Evolutionary conservation across 768 basidiomycete genomes (phyloP).

Genomic region (Amylocystis lapponica): DNA sequence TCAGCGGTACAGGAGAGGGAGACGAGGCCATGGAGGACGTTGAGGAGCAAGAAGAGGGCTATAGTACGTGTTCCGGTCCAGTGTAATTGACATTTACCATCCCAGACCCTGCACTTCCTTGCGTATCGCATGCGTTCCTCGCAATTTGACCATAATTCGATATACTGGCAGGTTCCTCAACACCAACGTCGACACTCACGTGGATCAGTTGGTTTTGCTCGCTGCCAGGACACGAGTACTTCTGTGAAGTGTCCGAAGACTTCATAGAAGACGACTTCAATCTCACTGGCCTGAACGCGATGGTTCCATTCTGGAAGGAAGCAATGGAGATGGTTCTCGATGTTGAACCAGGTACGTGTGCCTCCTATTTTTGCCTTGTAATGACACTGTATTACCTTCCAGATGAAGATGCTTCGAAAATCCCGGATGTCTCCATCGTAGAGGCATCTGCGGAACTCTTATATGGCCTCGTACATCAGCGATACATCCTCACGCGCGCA

Average conservation of each 20-base stretch:
- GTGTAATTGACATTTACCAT: slow-evolving; percentile 3
- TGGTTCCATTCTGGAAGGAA: slow-evolving; percentile 99
- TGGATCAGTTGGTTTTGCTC: slow-evolving; percentile 98
- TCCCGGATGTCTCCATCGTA: slow-evolving; percentile 97
- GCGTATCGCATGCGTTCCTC: slow-evolving; percentile 1
- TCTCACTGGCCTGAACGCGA: slow-evolving; percentile 87
- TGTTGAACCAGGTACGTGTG: slow-evolving; percentile 87
- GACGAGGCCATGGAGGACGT: slow-evolving; percentile 77
- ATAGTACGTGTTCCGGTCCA: slow-evolving; percentile 54
- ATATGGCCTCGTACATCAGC: slow-evolving; percentile 96
- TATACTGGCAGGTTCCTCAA: slow-evolving; percentile 63
- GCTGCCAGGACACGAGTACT: slow-evolving; percentile 93
- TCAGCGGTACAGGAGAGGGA: slow-evolving; percentile 53
- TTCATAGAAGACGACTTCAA: slow-evolving; percentile 99
- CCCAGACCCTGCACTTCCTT: background rate
- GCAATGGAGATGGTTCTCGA: slow-evolving; percentile 99
- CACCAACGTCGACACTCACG: slow-evolving; percentile 85
- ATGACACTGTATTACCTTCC: slow-evolving; percentile 8
- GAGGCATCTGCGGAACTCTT: slow-evolving; percentile 96
- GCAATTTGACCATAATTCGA: slow-evolving; percentile 2
- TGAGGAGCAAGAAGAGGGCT: slow-evolving; percentile 65
- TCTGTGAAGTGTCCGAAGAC: slow-evolving; percentile 96
- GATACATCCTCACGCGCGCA: slow-evolving; percentile 92
- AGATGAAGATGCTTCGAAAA: slow-evolving; percentile 93
- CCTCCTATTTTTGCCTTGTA: slow-evolving; percentile 9